Conservation (phyloP, 202 grass and related monocot species). For the Musa balbisiana region DNA sequence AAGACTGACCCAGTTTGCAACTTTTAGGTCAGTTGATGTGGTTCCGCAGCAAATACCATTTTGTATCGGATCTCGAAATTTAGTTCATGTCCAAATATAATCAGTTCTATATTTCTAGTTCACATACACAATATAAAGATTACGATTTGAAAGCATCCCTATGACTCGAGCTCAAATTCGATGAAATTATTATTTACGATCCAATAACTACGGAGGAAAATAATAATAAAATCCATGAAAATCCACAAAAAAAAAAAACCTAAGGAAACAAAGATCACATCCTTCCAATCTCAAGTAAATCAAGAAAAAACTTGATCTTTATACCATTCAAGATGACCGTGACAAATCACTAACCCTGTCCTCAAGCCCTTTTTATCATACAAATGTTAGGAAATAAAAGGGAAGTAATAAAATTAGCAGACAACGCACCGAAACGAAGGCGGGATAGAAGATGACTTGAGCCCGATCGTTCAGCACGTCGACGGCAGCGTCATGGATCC, state of each 20-base stretch:
- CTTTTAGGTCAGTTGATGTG: no score
- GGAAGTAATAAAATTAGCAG: not conserved
- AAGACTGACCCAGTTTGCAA: no score
- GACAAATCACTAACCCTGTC: not conserved
- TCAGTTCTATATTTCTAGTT: no score
- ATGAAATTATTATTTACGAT: no score
- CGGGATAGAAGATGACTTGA: constrained; percentile 73
- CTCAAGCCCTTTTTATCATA: not conserved
- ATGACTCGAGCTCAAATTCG: no score
- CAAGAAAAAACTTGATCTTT: not conserved
- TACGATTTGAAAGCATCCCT: no score
- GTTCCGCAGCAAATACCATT: no score
- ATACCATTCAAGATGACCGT: not conserved
- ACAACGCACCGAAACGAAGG: constrained; percentile 65
- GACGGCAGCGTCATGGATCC: constrained; percentile 77
- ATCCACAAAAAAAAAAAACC: not conserved
- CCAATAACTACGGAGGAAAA: not conserved
- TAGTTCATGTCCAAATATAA: no score
- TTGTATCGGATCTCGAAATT: no score
- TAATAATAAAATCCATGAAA: not conserved
- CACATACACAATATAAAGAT: no score
- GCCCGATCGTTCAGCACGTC: constrained; percentile 71
- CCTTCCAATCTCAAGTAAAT: no score
- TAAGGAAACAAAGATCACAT: not conserved
- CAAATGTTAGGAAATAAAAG: not conserved